Base-by-base conservation (phyloP, 1,284 basidiomycete genomes). In the Termitomyces sp. region DNA sequence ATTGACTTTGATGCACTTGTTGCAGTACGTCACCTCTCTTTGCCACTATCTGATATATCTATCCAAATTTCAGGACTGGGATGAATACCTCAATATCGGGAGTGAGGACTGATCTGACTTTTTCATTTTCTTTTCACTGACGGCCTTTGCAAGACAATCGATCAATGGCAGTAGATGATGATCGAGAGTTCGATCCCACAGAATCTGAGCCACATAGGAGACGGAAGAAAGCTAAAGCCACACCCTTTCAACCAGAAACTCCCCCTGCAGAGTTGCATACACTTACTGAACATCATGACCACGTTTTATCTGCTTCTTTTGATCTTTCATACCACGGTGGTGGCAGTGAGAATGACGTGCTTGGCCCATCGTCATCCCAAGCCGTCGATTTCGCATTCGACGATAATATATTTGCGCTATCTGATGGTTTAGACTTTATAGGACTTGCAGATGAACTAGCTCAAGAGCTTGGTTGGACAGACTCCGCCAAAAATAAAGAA, bases 1-100 rank as follows among this genome's bases (percentile, higher is more conserved):
- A 67, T 88, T 48, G 83, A 89, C 56, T 82, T 88, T 60, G 85
- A 88, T 59, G 76, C 77, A 31, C 72, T 88, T 55, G 78, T 86
- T 54, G 75, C 74, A 34, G 88, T 88, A 65, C 49, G 86, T 65
- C 13, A 39, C 26, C 40, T 13, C 19, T 46, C 11, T 18, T 52
- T 34, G 8, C 16, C 4, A 1, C 33, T 18, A 28, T 4, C 11
- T 9, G 5, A 35, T 18, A 6, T 5, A n/a, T 6, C 16, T 10
- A 37, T 19, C 26, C 13, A 7, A 8, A 26, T 43, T 19, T 6
- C 49, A 88, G 86, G 74, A 81, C 52, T 87, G 84, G 85, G 80
- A 86, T 52, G 80, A 80, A 50, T 78, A 77, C 61, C 62, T 82
- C 16, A 77, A 77, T 54, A 69, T 76, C 47, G 68, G 67, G 43